These are phyloP conservation scores for Penicillium silybi DNA, from an alignment of 495 filamentous ascomycete species.

Conservation along the genomic window DNA sequence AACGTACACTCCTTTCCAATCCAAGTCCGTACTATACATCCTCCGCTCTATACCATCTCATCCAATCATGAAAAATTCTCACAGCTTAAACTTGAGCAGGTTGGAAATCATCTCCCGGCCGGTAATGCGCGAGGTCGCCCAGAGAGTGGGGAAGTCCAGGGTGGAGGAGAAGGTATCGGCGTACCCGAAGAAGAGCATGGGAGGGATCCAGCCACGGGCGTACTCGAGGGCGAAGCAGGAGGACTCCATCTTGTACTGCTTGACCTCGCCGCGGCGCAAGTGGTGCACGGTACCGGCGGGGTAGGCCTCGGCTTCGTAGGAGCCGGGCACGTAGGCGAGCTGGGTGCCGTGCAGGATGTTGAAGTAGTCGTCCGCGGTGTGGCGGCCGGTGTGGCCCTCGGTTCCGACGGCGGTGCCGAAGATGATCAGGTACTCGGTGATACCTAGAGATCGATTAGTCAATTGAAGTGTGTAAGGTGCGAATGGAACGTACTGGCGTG, in stretches of 20 bases:
- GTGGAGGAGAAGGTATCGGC: slow-evolving; percentile 74
- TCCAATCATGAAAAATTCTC: slow-evolving; percentile 14
- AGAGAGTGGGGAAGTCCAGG: slow-evolving; percentile 73
- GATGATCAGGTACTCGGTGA: slow-evolving; percentile 80
- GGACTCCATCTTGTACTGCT: slow-evolving; percentile 81
- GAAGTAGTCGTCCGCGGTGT: slow-evolving; percentile 92
- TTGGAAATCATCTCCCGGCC: slow-evolving; percentile 70
- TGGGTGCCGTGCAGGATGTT: slow-evolving; percentile 77
- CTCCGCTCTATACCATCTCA: neutral
- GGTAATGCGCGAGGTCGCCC: slow-evolving; percentile 68
- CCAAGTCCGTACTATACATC: neutral
- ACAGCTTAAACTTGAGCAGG: slow-evolving; percentile 68
- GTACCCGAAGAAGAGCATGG: slow-evolving; percentile 84
- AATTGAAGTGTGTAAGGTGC: neutral
- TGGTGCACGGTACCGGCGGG: slow-evolving; percentile 73
- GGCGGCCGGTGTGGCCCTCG: slow-evolving; percentile 80
- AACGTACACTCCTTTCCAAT: neutral
- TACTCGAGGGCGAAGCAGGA: slow-evolving; percentile 85
- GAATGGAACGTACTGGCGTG: slow-evolving; percentile 17
- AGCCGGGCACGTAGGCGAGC: slow-evolving; percentile 65
- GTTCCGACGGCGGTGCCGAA: slow-evolving; percentile 82
- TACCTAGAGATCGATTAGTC: slow-evolving; percentile 27
- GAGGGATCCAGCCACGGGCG: slow-evolving; percentile 85
- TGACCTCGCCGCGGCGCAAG: slow-evolving; percentile 67
- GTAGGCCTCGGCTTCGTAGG: slow-evolving; percentile 70